A percentile compares a stretch with the other conserved stretches of the same genome.
These are phyloP conservation scores for Myrica gale DNA, from an alignment of 306 rosid species.

Conservation along the genomic window DNA sequence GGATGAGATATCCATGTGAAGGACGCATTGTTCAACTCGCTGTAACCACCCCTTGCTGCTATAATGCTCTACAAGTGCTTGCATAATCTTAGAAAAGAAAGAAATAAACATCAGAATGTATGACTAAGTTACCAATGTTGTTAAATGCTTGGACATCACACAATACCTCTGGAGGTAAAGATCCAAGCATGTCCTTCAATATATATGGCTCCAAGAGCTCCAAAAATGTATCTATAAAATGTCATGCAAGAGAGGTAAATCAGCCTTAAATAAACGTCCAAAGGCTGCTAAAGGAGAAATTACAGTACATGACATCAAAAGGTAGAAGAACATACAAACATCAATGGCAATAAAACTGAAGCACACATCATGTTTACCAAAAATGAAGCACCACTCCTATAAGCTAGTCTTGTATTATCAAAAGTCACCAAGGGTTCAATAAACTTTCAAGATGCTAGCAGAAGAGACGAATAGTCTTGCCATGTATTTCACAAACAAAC, in stretches of 20 bases:
- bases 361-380: constrained; percentile 14
- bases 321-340: not conserved
- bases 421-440: constrained; percentile 12
- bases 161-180: constrained; percentile 96
- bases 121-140: constrained; percentile 22
- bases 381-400: constrained; percentile 8
- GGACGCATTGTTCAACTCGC: constrained; percentile 94
- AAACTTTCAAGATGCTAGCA: constrained; percentile 12
- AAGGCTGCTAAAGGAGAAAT: not conserved
- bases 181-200: constrained; percentile 95
- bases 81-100: constrained; percentile 71
- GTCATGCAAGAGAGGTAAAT: constrained; percentile 12
- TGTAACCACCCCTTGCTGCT: constrained; percentile 89
- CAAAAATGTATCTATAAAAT: constrained; percentile 78
- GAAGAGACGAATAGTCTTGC: constrained; percentile 12
- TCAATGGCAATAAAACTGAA: constrained; percentile 7
- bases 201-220: constrained; percentile 97
- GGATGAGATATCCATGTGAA: constrained; percentile 99
- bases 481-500: constrained; percentile 10
- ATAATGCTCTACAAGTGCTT: constrained; percentile 93
- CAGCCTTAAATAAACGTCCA: not conserved
- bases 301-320: not conserved
- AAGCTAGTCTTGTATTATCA: constrained; percentile 22
- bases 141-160: constrained; percentile 25
- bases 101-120: constrained; percentile 22